Evolutionary conservation across 2,329 filamentous ascomycete species (phyloP).

Genomic region (Falciphora oryzae): DNA sequence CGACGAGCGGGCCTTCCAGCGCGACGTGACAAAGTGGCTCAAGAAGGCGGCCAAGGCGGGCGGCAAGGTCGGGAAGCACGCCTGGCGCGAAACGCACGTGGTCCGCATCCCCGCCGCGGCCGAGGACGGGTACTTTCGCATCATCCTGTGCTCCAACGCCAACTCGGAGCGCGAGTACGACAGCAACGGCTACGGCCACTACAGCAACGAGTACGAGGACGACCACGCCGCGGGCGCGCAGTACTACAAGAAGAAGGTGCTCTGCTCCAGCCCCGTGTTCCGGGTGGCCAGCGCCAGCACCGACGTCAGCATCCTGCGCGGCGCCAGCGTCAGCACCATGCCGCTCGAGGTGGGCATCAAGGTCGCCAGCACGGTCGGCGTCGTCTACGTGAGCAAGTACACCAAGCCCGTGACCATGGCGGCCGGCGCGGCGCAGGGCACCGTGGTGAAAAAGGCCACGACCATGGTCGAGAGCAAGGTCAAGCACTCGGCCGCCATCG

Average conservation of each 20-base stretch:
- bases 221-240: constrained; percentile 13
- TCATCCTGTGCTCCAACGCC: constrained; percentile 53
- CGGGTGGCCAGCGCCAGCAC: constrained; percentile 61
- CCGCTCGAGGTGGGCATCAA: constrained; percentile 61
- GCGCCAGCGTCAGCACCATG: constrained; percentile 58
- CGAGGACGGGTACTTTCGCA: constrained; percentile 61
- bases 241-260: constrained; percentile 44
- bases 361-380: constrained; percentile 45
- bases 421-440: constrained; percentile 32
- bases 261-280: constrained; percentile 63
- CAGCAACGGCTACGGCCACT: constrained; percentile 8
- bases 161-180: constrained; percentile 15
- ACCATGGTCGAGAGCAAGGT: constrained; percentile 33
- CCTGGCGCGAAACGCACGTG: constrained; percentile 56
- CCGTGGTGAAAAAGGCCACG: constrained; percentile 32
- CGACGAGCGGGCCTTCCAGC: constrained; percentile 62
- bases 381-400: constrained; percentile 38
- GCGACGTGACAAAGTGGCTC: constrained; percentile 59
- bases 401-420: constrained; percentile 30
- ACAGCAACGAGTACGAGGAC: constrained; percentile 4
- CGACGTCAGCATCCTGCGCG: constrained; percentile 55
- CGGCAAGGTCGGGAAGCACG: constrained; percentile 39
- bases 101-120: constrained; percentile 58
- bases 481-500: constrained; percentile 32
- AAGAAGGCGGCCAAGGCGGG: constrained; percentile 46